phyloP scores from a whole-genome alignment of 345 rosid species.

The Ailanthus altissimus region DNA sequence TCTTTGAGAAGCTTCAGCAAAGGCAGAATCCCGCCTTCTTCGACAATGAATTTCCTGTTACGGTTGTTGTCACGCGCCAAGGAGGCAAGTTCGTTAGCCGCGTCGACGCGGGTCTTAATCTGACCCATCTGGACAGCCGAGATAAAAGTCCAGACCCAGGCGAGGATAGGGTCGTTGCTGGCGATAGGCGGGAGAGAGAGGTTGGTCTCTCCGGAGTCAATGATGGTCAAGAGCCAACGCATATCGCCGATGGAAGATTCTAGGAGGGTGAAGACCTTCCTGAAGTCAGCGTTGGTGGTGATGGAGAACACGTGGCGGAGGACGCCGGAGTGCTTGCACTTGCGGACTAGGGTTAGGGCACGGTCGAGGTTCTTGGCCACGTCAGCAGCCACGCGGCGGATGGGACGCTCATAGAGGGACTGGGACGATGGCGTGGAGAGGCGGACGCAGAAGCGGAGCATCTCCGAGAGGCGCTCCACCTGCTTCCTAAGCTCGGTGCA shows the following conservation, averaged over 20 bases:
- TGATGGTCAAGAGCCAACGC: conserved; percentile 55
- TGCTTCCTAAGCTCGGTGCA: conserved; percentile 49
- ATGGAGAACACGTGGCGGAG: conserved; percentile 66
- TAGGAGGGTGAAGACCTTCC: conserved; percentile 45
- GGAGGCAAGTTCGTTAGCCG: conserved; percentile 54
- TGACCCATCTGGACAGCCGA: conserved; percentile 55
- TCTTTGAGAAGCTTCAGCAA: conserved; percentile 58
- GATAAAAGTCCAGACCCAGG: conserved; percentile 65
- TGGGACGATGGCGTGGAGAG: conserved; percentile 35
- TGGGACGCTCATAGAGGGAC: conserved; percentile 56
- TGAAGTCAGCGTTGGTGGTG: conserved; percentile 54
- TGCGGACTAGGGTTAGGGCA: conserved; percentile 51
- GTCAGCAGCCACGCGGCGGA: conserved; percentile 54
- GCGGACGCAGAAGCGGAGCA: conserved; percentile 60
- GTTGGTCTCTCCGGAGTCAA: conserved; percentile 42
- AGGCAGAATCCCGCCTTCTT: conserved; percentile 56
- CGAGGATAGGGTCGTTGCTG: conserved; percentile 65
- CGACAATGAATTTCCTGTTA: conserved; percentile 59
- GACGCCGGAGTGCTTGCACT: conserved; percentile 50
- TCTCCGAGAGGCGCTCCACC: conserved; percentile 47
- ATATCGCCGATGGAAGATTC: conserved; percentile 63
- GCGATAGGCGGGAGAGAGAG: conserved; percentile 64
- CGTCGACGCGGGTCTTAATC: conserved; percentile 45
- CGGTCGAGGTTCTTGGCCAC: conserved; percentile 61
- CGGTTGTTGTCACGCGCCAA: conserved; percentile 55